Evolutionary conservation across 2,329 filamentous ascomycete genomes (phyloP), one percentile per base, ranked within the genome.

Genomic region (Diplodia seriata): DNA sequence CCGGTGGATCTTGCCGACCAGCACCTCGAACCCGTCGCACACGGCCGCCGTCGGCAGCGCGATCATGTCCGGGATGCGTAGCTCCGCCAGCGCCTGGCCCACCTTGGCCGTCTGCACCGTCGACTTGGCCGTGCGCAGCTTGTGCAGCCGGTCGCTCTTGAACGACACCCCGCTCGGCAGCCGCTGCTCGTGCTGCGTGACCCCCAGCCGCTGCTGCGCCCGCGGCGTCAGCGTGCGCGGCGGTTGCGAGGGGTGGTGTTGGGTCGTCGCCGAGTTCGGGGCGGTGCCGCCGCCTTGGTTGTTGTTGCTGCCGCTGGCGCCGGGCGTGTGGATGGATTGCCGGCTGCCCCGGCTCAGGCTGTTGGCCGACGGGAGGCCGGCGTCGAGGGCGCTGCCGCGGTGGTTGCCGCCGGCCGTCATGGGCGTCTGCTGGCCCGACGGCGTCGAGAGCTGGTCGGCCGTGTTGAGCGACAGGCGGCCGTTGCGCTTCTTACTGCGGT

Each of bases 401-500:
- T 81, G 80, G 66, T 82, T 53, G 55, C n/a, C 55, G 8, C 55
- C 40, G 23, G 63, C 66, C n/a, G 51, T 66, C 65, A 59, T 51
- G 15, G 66, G 66, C 36, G 69, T 56, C 47, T 73, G 68, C 1
- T 74, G 72, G 54, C 73, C 74, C 0, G 74, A 73, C 20, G 73
- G 73, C 1, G 78, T 77, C 1, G 78, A 79, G 69, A 79, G 75
- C 54, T 79, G 76, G 66, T 74, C 74, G n/a, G 75, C 73, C 36
- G 49, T 36, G 51, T 74, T 76, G 43, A 80, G 73, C 61, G 73
- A 76, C 50, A 84, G 77, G 55, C 82, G 75, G 38, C 54, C 56
- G 36, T 80, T 93, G 68, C 92, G 90, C 80, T 97, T 97, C 84
- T 97, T 96, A 70, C 89, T 89, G 78, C 95, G 94, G 79, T 97